Conservation (phyloP, 805 yeast species). For the Nematodospora valgi region DNA sequence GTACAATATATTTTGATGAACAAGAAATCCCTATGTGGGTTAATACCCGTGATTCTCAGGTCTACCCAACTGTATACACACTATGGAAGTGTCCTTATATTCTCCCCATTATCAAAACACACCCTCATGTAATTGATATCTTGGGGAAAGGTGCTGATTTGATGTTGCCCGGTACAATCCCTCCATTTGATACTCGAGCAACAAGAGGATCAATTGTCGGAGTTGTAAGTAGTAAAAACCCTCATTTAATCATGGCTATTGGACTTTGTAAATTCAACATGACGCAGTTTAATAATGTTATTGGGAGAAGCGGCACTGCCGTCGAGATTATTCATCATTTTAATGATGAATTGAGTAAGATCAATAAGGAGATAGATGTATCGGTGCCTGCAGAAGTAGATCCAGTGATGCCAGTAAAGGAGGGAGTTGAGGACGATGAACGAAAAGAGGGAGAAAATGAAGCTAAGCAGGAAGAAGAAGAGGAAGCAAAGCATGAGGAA, state of each 20-base stretch:
- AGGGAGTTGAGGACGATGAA: conserved; percentile 9
- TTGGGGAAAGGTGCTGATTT: conserved; percentile 77
- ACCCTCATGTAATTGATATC: conserved; percentile 66
- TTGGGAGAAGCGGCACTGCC: conserved; percentile 76
- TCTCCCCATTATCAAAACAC: conserved; percentile 68
- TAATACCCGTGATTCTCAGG: conserved; percentile 49
- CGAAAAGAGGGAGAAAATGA: conserved; percentile 7
- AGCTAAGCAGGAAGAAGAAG: conserved; percentile 10
- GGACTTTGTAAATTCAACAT: conserved; percentile 59
- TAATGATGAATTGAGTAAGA: conserved; percentile 59
- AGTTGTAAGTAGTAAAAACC: conserved; percentile 57
- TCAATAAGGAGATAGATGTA: conserved; percentile 45
- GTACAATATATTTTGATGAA: conserved; percentile 63
- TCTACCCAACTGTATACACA: conserved; percentile 70
- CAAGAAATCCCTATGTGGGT: conserved; percentile 73
- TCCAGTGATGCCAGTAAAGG: conserved; percentile 38
- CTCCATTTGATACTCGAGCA: conserved; percentile 53
- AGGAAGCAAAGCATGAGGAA: conserved; percentile 10
- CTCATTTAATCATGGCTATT: conserved; percentile 66
- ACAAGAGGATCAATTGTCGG: conserved; percentile 63
- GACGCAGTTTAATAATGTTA: conserved; percentile 39
- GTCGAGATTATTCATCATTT: conserved; percentile 66
- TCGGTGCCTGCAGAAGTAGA: conserved; percentile 23
- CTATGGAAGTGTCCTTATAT: conserved; percentile 67
- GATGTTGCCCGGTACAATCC: conserved; percentile 70